Conservation (phyloP, 768 basidiomycete species). For the Calvatia gigantea region DNA sequence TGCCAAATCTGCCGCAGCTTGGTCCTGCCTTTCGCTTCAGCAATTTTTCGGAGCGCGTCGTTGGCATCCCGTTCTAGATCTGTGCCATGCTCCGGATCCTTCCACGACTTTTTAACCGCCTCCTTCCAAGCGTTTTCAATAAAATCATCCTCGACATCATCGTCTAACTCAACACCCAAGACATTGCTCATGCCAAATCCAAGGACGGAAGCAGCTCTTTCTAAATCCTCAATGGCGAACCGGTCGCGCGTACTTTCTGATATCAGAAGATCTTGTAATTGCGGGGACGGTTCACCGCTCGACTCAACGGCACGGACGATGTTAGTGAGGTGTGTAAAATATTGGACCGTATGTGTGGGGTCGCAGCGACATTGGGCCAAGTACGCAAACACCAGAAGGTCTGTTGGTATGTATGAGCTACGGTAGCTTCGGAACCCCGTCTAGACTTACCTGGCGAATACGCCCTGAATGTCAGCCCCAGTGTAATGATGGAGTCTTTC, state of each 20-base stretch:
- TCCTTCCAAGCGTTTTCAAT: conserved; percentile 69
- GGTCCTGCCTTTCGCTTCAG: conserved; percentile 56
- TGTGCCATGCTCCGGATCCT: conserved; percentile 46
- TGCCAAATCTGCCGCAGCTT: conserved; percentile 50
- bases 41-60: conserved; percentile 66
- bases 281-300: conserved; percentile 40
- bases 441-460: conserved; percentile 58
- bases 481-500: conserved; percentile 37
- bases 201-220: conserved; percentile 43
- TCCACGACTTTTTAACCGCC: conserved; percentile 51
- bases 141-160: conserved; percentile 66
- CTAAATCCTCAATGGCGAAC: conserved; percentile 56
- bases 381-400: conserved; percentile 75
- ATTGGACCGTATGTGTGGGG: conserved; percentile 54
- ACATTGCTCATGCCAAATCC: conserved; percentile 64
- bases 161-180: conserved; percentile 66
- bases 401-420: conserved; percentile 31
- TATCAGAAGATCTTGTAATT: conserved; percentile 53
- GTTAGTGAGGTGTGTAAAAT: conserved; percentile 57
- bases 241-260: conserved; percentile 63
- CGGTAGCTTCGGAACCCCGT: background rate
- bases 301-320: conserved; percentile 49
- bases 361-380: conserved; percentile 80
- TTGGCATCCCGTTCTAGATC: conserved; percentile 52
- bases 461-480: conserved; percentile 67